Evolutionary conservation across 2,329 filamentous ascomycete species (phyloP).

Genomic region (Arthrobotrys sphaeroides): DNA sequence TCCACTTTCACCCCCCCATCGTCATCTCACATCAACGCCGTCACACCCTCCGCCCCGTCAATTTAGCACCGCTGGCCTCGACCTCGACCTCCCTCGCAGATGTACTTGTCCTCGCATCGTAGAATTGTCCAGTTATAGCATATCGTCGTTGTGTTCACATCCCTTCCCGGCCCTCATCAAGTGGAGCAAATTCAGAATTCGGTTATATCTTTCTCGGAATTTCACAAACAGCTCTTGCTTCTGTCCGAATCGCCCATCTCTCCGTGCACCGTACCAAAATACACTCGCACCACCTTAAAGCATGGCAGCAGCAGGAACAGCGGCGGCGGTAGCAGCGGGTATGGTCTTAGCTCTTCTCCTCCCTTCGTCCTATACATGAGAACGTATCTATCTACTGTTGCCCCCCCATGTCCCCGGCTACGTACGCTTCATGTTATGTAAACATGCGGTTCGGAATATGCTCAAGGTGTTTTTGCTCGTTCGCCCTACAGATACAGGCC

Average conservation of each 20-base stretch:
- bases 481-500: conserved; percentile 37
- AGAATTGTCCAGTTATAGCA: conserved; percentile 35
- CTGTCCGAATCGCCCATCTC: conserved; percentile 7
- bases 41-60: conserved; percentile 2
- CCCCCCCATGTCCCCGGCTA: conserved; percentile 24
- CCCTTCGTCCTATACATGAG: conserved; percentile 1
- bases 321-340: conserved; percentile 34
- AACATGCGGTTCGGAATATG: conserved; percentile 49
- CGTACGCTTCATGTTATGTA: conserved; percentile 31
- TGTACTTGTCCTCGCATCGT: conserved; percentile 14
- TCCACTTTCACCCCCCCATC: conserved; percentile 39
- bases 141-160: conserved; percentile 9
- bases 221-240: conserved; percentile 12
- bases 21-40: conserved; percentile 33
- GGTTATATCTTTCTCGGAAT: conserved; percentile 35
- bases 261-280: conserved; percentile 18
- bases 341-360: conserved; percentile 18
- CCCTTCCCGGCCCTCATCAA: neutral
- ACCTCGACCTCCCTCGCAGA: conserved; percentile 4
- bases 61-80: neutral
- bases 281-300: conserved; percentile 34
- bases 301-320: conserved; percentile 42
- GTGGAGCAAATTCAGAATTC: conserved; percentile 37
- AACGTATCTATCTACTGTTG: neutral
- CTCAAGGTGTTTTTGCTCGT: conserved; percentile 42